Evolutionary conservation across 1,284 basidiomycete species (phyloP), one percentile per base, ranked within the genome.

Genomic region (Malassezia vespertilionis): DNA sequence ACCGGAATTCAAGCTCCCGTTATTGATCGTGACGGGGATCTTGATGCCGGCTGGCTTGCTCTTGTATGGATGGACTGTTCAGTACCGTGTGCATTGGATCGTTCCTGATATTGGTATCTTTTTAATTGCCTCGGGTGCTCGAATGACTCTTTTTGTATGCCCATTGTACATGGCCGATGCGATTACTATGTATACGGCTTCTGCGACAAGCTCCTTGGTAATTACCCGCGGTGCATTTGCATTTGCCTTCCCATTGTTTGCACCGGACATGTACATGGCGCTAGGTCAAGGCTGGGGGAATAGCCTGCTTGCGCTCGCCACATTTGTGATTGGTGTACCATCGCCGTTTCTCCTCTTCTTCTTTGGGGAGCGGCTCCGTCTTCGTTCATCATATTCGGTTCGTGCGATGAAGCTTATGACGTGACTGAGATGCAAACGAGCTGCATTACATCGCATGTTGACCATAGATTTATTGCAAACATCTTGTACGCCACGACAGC

Each of bases 161-260:
- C 46, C 46, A 0, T 61, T 52, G 60, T 57, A 57, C 33, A 48
- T 59, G 5, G 44, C 28, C 40, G 52, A 40, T 33, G 53, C 28
- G 36, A 42, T 39, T 42, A 22, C 51, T 26, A 22, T 52, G 26
- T 32, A 46, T 20, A 44, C 58, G 5, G 57, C 56, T 2, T 43
- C 56, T 18, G 47, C 63, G 6, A 44, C 54, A 5, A 41, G 38
- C 18, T 40, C 47, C 1, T 31, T 28, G 2, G 40, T 44, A 8
- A 36, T 34, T 20, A 31, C 42, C 8, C 47, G 47, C 20, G 24
- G 36, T 10, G 12, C 34, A 3, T 44, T 50, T 37, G 42, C 38
- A 3, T 50, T 0, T 74, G 81, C 3, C 78, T 81, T 1, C 81
- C 80, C 3, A 77, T 80, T n/a, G 82, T 84, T 78, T 75, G 83